Conservation (phyloP, 2,329 filamentous ascomycete genomes). For the Sporothrix brunneoviolacea region DNA sequence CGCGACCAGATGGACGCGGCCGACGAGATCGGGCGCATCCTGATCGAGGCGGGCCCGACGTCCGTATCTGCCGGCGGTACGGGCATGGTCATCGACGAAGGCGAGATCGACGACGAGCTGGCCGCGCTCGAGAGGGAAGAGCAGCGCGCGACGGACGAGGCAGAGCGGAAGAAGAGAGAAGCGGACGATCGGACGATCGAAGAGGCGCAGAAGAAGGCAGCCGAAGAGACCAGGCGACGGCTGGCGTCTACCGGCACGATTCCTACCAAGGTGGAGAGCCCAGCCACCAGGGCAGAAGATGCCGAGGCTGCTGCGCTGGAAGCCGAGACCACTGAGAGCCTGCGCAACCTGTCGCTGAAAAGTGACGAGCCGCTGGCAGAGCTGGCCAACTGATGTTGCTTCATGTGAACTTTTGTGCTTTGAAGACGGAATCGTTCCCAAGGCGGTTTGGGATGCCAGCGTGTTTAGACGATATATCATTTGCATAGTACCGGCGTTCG, state of each 20-base stretch:
- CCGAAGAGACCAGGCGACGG: conserved; percentile 39
- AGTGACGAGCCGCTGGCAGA: conserved; percentile 4
- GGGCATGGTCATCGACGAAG: conserved; percentile 59
- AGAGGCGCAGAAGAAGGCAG: conserved; percentile 33
- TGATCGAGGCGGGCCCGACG: conserved; percentile 54
- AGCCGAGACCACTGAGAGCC: conserved; percentile 14
- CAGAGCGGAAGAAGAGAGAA: conserved; percentile 36
- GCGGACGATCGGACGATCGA: conserved; percentile 30
- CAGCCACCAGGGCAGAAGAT: not conserved
- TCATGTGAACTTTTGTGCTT: not conserved
- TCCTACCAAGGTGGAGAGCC: not conserved
- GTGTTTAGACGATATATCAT: conserved; percentile 10
- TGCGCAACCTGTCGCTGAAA: conserved; percentile 32
- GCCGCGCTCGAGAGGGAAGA: conserved; percentile 63
- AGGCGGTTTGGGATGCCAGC: too few relatives aligned
- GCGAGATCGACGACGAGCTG: conserved; percentile 81
- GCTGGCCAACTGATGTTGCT: not conserved
- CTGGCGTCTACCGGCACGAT: conserved; percentile 42
- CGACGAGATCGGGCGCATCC: conserved; percentile 73
- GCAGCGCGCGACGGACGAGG: conserved; percentile 18
- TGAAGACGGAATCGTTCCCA: not conserved
- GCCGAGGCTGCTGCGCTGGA: conserved; percentile 1
- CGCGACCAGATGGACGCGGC: conserved; percentile 73
- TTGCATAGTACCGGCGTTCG: conserved; percentile 8
- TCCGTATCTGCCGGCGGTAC: conserved; percentile 16